phyloP scores from a whole-genome alignment of 805 yeast genomes.

The Ogataea corticis region DNA sequence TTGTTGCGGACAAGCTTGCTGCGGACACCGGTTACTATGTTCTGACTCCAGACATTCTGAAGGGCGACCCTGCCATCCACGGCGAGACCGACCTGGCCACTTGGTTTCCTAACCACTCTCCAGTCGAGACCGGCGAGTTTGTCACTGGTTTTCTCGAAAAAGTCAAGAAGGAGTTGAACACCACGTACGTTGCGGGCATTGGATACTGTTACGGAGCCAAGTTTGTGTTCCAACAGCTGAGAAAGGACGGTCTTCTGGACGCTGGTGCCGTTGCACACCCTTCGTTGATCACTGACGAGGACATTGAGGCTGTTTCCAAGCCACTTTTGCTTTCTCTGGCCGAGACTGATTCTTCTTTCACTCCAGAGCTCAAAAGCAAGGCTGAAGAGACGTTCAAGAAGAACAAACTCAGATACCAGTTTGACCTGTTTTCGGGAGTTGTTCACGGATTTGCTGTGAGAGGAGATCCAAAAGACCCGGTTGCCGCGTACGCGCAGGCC shows the following conservation, averaged over 20 bases:
- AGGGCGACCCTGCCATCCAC: constrained; percentile 49
- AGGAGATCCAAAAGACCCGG: constrained; percentile 63
- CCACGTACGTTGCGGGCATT: constrained; percentile 52
- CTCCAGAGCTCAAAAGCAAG: constrained; percentile 59
- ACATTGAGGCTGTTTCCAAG: constrained; percentile 54
- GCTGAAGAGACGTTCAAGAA: constrained; percentile 55
- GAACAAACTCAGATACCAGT: constrained; percentile 54
- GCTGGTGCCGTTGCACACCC: constrained; percentile 86
- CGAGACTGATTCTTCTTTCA: constrained; percentile 63
- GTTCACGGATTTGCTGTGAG: constrained; percentile 79
- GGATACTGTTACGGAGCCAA: constrained; percentile 91
- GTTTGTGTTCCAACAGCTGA: constrained; percentile 54
- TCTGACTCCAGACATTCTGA: constrained; percentile 73
- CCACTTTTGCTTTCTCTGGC: constrained; percentile 78
- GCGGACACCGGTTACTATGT: constrained; percentile 58
- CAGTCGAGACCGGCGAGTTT: constrained; percentile 47
- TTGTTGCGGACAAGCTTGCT: constrained; percentile 70
- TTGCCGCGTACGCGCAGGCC: constrained; percentile 63
- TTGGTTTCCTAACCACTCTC: constrained; percentile 47
- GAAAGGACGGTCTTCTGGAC: constrained; percentile 38
- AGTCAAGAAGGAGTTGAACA: constrained; percentile 45
- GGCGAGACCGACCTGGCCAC: constrained; percentile 22
- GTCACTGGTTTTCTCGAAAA: constrained; percentile 47
- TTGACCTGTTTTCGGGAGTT: constrained; percentile 62
- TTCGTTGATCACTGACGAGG: constrained; percentile 65